Conservation (phyloP, 768 basidiomycete genomes). For the Candolleomyces efflorescens region DNA sequence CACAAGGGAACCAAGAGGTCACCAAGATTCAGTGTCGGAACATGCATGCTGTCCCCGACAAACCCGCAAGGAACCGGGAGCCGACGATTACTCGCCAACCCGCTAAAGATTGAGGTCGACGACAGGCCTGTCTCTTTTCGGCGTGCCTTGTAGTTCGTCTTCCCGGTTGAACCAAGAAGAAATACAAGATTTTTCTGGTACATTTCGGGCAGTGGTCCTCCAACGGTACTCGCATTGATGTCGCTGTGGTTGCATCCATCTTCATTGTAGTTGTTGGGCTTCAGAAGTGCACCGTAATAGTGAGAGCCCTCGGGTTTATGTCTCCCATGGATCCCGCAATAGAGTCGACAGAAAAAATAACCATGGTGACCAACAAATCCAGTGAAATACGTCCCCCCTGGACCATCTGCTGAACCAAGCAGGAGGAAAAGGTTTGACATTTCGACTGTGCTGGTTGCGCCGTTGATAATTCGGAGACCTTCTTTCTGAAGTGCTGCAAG, state of each 20-base stretch:
- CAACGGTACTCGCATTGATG: slow-evolving; percentile 8
- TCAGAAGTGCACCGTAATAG: slow-evolving; percentile 30
- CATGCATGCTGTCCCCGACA: too few species aligned
- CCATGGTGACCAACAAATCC: slow-evolving; percentile 29
- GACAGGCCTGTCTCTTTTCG: slow-evolving; percentile 12
- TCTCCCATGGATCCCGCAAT: not conserved
- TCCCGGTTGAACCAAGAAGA: slow-evolving; percentile 1
- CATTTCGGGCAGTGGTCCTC: not conserved
- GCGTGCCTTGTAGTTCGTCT: slow-evolving; percentile 16
- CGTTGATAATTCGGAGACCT: slow-evolving; percentile 28
- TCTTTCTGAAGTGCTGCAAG: slow-evolving; percentile 25
- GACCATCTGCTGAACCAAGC: slow-evolving; percentile 28
- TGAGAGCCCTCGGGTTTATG: not conserved
- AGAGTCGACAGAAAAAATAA: slow-evolving; percentile 6
- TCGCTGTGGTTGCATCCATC: slow-evolving; percentile 22
- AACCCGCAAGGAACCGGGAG: too few species aligned
- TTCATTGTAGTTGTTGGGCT: slow-evolving; percentile 19
- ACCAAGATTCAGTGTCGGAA: not conserved
- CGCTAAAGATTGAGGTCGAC: too few species aligned
- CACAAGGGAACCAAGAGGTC: not conserved
- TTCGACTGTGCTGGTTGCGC: slow-evolving; percentile 10
- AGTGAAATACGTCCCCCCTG: slow-evolving; percentile 25
- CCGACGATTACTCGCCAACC: too few species aligned
- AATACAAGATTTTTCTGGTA: not conserved
- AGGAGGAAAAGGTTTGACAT: slow-evolving; percentile 16